Conservation (phyloP, 306 rosid species). For the Quercus engelmannii region DNA sequence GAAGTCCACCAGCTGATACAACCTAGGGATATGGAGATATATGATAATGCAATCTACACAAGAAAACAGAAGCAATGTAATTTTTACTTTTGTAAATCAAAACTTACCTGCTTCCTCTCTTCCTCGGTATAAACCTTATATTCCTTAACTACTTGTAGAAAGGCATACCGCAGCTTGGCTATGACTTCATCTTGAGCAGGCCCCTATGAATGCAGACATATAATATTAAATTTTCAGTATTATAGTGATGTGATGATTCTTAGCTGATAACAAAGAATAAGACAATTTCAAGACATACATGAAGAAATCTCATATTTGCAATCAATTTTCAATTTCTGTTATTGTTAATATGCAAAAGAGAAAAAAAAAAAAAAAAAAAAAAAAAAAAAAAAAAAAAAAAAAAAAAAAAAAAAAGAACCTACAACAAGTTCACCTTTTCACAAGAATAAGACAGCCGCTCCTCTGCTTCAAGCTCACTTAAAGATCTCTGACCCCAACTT, state of each 20-base stretch:
- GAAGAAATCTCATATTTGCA: background rate
- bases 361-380: background rate
- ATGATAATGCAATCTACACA: slow-evolving; percentile 18
- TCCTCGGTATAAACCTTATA: slow-evolving; percentile 82
- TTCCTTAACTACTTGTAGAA: slow-evolving; percentile 76
- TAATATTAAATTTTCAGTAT: slow-evolving; percentile 1
- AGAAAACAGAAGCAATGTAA: slow-evolving; percentile 11
- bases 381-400: background rate
- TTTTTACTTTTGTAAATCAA: slow-evolving; percentile 10
- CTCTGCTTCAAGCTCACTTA: slow-evolving; percentile 94
- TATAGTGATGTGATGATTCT: slow-evolving; percentile 1
- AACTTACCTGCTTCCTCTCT: slow-evolving; percentile 77
- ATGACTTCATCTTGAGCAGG: slow-evolving; percentile 91
- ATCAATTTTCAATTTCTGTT: background rate
- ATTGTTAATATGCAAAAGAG: background rate
- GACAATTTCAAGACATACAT: background rate
- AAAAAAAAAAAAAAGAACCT: background rate
- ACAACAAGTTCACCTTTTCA: slow-evolving; percentile 64
- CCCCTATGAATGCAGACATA: slow-evolving; percentile 49
- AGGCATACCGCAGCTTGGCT: slow-evolving; percentile 70
- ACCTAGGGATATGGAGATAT: slow-evolving; percentile 50
- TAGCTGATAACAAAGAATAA: slow-evolving; percentile 16
- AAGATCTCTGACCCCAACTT: slow-evolving; percentile 85
- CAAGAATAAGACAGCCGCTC: slow-evolving; percentile 93
- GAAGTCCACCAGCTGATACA: slow-evolving; percentile 94